Evolutionary conservation across 2,329 filamentous ascomycete species (phyloP).

Genomic region (Aspergillus sp.): DNA sequence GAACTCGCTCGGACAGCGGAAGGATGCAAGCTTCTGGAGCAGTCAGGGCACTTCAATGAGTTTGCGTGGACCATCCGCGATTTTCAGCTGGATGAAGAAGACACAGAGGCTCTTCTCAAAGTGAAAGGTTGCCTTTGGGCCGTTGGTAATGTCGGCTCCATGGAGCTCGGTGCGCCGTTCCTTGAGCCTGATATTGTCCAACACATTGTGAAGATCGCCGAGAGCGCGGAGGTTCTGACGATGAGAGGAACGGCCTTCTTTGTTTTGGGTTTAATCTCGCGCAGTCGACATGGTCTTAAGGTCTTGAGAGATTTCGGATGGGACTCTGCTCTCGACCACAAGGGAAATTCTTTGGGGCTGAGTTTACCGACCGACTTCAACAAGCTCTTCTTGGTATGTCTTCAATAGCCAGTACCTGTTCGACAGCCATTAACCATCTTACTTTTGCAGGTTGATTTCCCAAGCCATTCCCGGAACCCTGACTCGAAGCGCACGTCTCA

Average conservation of each 20-base stretch:
- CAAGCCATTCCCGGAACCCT: slow-evolving; percentile 42
- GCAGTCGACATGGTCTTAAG: slow-evolving; percentile 87
- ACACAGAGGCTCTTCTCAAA: slow-evolving; percentile 82
- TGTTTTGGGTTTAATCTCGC: slow-evolving; percentile 86
- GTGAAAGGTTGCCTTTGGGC: slow-evolving; percentile 98
- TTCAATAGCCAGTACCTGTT: neutral
- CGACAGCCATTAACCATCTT: slow-evolving; percentile 3
- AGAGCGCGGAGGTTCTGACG: slow-evolving; percentile 84
- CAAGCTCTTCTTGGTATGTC: slow-evolving; percentile 71
- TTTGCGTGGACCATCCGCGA: slow-evolving; percentile 88
- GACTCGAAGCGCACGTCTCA: slow-evolving; percentile 45
- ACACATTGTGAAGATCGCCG: slow-evolving; percentile 84
- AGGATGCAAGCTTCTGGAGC: slow-evolving; percentile 82
- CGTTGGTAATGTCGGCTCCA: slow-evolving; percentile 95
- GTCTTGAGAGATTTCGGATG: slow-evolving; percentile 88
- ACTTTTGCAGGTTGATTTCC: slow-evolving; percentile 35
- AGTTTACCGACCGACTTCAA: slow-evolving; percentile 80
- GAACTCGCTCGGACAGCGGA: slow-evolving; percentile 91
- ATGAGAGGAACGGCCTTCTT: slow-evolving; percentile 95
- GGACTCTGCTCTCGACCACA: slow-evolving; percentile 83
- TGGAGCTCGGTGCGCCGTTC: slow-evolving; percentile 95
- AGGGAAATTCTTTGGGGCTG: slow-evolving; percentile 81
- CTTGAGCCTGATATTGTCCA: slow-evolving; percentile 85
- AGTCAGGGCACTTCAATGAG: slow-evolving; percentile 95
- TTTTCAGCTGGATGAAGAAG: slow-evolving; percentile 79